Base-by-base conservation (phyloP, 768 basidiomycete genomes). In the Kwoniella sp. region DNA sequence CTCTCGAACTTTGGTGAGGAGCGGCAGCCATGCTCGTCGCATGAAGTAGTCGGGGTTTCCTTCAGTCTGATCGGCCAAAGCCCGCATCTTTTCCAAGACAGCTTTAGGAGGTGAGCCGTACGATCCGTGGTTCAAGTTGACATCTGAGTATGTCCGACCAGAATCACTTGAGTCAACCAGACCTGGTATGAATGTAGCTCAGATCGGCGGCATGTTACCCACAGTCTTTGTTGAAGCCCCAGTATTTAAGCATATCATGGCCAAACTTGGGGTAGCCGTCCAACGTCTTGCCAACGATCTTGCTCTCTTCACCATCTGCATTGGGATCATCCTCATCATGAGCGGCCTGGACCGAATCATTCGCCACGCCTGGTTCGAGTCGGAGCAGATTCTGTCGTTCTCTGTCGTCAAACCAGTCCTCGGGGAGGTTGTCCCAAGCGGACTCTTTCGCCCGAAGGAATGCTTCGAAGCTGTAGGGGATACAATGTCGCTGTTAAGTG, bases 381-480 rank as follows among this genome's bases (percentile, higher is more conserved):
- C 29, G 26, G 37, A 65, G 31, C 2, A 60, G 64, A 12, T 51
- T 79, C 61, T 83, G 80, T 62, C 82, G 80, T 72, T 88, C 88
- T 4, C 88, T 85, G 63, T 86, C 85, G n/a, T 70, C 79, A 62
- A 84, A 86, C 52, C 50, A 72, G 28, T 78, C 71, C 8, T 45
- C 61, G 2, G 72, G 81, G 9, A 56, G 38, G 3, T 86, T 86
- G 41, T 89, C 84, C 92, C 93, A 94, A 63, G 89, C 88, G 84
- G 86, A 86, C 1, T 90, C 88, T 68, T 87, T 90, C 30, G 89
- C 85, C 73, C 82, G 80, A 30, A 95, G 84, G 73, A 96, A 96
- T 2, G 87, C 85, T n/a, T 87, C 86, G 73, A 89, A 93, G 0
- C 87, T 78, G 51, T 2, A n/a, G n/a, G n/a, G n/a, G n/a, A n/a